Percentiles rank a stretch among this genome's conserved stretches.
phyloP scores from a whole-genome alignment of 192 early-diverging fungal genomes.

The Mortierella alpina region DNA sequence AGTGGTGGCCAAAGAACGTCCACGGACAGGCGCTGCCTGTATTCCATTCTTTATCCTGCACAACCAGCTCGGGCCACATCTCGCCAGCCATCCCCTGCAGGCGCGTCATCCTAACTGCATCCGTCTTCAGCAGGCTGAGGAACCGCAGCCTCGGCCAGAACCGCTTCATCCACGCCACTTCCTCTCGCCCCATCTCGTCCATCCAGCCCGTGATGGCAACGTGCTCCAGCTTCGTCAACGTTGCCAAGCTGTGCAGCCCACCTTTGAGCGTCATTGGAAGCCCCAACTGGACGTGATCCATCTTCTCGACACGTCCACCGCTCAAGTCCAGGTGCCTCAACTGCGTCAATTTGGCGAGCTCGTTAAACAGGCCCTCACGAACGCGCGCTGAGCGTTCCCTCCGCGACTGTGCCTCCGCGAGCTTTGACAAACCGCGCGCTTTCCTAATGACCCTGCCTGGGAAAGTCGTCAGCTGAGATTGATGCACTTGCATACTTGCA shows the following conservation, averaged over 20 bases:
- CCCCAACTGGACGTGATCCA: conserved; percentile 23
- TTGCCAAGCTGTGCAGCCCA: conserved; percentile 9
- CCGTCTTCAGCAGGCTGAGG: conserved; percentile 17
- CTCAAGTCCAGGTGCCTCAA: conserved; percentile 26
- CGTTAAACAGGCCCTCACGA: conserved; percentile 9
- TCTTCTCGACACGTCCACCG: conserved; percentile 33
- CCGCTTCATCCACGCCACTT: conserved; percentile 35
- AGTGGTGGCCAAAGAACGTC: conserved; percentile 7
- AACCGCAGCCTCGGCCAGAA: conserved; percentile 13
- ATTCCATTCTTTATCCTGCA: conserved; percentile 28
- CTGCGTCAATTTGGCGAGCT: conserved; percentile 15
- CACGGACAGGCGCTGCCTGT: background rate
- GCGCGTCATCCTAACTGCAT: background rate
- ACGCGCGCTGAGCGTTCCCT: background rate
- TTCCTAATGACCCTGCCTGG: no score
- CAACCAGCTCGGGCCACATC: conserved; percentile 17
- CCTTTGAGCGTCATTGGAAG: conserved; percentile 14
- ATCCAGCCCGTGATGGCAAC: conserved; percentile 32
- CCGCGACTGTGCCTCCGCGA: no score
- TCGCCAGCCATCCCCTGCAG: conserved; percentile 12
- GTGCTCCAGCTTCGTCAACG: conserved; percentile 17
- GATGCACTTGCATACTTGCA: no score
- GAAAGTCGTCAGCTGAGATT: no score
- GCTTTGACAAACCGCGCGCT: no score
- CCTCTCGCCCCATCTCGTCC: conserved; percentile 20